These are phyloP conservation scores for Calcarisporium arbuscula DNA, from an alignment of 2,329 filamentous ascomycete genomes.

Conservation along the genomic window DNA sequence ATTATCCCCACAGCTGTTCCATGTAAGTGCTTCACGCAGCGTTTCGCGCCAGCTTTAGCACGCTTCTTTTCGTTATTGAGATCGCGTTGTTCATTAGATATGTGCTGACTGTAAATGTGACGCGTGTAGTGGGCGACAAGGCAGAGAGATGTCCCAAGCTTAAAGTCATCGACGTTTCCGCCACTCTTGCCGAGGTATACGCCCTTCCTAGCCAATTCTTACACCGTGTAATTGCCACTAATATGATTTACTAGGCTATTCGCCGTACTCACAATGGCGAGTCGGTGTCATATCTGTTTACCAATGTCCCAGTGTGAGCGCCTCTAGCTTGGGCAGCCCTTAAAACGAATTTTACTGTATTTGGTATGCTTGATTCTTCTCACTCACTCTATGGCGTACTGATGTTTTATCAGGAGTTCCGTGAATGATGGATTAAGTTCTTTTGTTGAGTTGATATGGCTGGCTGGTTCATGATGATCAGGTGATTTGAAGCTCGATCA, in stretches of 20 bases:
- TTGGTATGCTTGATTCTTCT: too few relatives aligned
- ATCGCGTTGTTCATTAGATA: too few relatives aligned
- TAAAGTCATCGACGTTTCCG: slow-evolving; percentile 86
- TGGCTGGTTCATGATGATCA: too few relatives aligned
- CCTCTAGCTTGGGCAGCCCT: slow-evolving; percentile 9
- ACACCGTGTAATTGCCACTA: slow-evolving; percentile 6
- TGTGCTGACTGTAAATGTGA: slow-evolving; percentile 3
- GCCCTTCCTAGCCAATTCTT: neutral
- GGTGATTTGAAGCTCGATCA: too few relatives aligned
- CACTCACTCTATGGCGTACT: too few relatives aligned
- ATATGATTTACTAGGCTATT: slow-evolving; percentile 47
- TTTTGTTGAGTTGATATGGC: too few relatives aligned
- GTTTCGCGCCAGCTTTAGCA: too few relatives aligned
- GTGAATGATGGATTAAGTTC: too few relatives aligned
- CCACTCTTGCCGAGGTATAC: slow-evolving; percentile 61
- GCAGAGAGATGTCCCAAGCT: slow-evolving; percentile 71
- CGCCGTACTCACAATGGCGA: slow-evolving; percentile 62
- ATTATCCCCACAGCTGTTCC: slow-evolving; percentile 27
- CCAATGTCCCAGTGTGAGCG: slow-evolving; percentile 50
- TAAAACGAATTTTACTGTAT: slow-evolving; percentile 8
- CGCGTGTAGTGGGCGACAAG: slow-evolving; percentile 63
- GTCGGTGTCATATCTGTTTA: slow-evolving; percentile 62
- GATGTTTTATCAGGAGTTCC: too few relatives aligned
- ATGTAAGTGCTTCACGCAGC: slow-evolving; percentile 17
- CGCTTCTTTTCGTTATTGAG: too few relatives aligned